These are phyloP conservation scores for Betula pendula DNA, from an alignment of 306 rosid species.

Conservation along the genomic window DNA sequence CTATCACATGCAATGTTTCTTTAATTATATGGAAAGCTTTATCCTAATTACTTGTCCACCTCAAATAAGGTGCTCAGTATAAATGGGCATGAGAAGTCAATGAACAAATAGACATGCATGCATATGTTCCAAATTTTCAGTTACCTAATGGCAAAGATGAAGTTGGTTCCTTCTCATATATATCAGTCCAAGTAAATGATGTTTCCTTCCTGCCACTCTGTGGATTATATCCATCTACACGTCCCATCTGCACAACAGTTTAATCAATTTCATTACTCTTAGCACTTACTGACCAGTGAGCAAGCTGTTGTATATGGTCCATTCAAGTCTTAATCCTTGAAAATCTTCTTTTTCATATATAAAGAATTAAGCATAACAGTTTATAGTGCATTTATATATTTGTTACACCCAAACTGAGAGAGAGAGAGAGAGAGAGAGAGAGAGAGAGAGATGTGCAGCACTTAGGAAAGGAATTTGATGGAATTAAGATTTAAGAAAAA, in stretches of 20 bases:
- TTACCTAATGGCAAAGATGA: conserved; percentile 51
- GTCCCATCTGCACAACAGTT: conserved; percentile 77
- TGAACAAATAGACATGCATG: background rate
- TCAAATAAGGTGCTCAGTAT: background rate
- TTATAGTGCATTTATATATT: background rate
- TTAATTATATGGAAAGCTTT: background rate
- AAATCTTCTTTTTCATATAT: background rate
- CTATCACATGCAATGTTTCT: background rate
- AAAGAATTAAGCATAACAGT: background rate
- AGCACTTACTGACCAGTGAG: background rate
- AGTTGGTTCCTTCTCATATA: conserved; percentile 53
- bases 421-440: background rate
- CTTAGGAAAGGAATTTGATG: background rate
- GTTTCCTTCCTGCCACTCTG: conserved; percentile 63
- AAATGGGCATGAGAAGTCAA: background rate
- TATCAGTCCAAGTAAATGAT: conserved; percentile 72
- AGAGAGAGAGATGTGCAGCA: background rate
- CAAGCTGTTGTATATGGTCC: background rate
- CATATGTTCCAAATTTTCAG: conserved; percentile 10
- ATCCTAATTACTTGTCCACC: background rate
- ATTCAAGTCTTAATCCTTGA: background rate
- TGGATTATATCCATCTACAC: conserved; percentile 75
- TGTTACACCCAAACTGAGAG: background rate
- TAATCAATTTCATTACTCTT: conserved; percentile 23
- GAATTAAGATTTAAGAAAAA: background rate